Evolutionary conservation across 257 asterid genomes (phyloP).

Genomic region (Scutellaria minor): DNA sequence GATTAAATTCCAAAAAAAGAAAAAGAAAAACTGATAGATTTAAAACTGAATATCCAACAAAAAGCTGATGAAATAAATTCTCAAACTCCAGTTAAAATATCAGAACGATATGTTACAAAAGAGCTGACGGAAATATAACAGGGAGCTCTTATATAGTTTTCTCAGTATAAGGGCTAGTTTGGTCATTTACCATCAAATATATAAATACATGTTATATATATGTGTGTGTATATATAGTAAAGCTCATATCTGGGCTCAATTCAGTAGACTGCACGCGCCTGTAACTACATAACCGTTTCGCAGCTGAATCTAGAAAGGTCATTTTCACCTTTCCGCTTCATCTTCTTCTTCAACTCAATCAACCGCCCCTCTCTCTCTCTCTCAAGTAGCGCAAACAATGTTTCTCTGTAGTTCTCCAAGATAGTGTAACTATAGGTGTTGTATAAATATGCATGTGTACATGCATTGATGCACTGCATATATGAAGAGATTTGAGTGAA

Average conservation of each 20-base stretch:
- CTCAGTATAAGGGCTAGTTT: constrained; percentile 15
- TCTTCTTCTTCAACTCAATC: constrained; percentile 28
- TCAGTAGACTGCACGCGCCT: constrained; percentile 31
- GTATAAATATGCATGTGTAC: constrained; percentile 16
- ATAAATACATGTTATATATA: not conserved
- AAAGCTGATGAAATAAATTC: not conserved
- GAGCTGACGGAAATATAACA: not conserved
- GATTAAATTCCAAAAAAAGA: not conserved
- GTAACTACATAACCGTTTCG: constrained; percentile 51
- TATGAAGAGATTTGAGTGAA: not conserved
- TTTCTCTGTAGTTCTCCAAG: constrained; percentile 26
- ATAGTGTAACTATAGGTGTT: constrained; percentile 6
- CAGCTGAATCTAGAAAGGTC: constrained; percentile 23
- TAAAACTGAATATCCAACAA: not conserved
- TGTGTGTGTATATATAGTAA: not conserved
- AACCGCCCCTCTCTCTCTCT: constrained; percentile 26
- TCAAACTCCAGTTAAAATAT: constrained; percentile 1
- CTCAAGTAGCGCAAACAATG: constrained; percentile 31
- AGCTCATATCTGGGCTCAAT: not conserved
- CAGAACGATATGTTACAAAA: not conserved
- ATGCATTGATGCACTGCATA: not conserved
- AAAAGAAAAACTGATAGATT: not conserved
- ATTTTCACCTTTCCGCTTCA: constrained; percentile 25
- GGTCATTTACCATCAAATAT: constrained; percentile 17
- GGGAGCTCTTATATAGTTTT: not conserved